phyloP scores from a whole-genome alignment of 179 eudicot genomes.

The Spinacia oleracea region DNA sequence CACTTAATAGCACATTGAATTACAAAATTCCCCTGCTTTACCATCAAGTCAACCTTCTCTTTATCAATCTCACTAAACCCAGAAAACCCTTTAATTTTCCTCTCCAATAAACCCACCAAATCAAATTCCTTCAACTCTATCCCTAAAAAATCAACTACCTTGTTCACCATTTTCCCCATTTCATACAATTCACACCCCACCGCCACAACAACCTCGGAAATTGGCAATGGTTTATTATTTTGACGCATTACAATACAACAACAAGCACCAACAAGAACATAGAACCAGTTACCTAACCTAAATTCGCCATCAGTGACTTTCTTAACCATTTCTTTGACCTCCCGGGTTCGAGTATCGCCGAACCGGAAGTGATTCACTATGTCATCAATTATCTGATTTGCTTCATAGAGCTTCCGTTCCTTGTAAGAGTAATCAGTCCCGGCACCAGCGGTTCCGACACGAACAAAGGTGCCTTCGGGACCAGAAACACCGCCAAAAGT shows the following conservation, averaged over 20 bases:
- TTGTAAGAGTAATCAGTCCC: conserved; percentile 37
- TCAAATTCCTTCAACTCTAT: conserved; percentile 69
- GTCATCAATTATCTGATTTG: conserved; percentile 30
- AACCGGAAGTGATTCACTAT: conserved; percentile 28
- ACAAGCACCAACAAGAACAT: conserved; percentile 74
- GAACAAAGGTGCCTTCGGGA: conserved; percentile 36
- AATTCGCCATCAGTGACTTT: conserved; percentile 61
- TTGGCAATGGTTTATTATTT: conserved; percentile 41
- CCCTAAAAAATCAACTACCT: conserved; percentile 58
- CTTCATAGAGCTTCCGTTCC: conserved; percentile 33
- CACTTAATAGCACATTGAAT: conserved; percentile 82
- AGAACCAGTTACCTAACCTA: conserved; percentile 75
- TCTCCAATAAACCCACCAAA: conserved; percentile 49
- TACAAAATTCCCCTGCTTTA: conserved; percentile 73
- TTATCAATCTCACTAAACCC: conserved; percentile 36
- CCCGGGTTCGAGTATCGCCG: conserved; percentile 18
- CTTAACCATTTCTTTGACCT: conserved; percentile 53
- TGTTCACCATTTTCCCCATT: conserved; percentile 68
- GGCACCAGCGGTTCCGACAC: conserved; percentile 29
- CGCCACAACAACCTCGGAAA: conserved; percentile 46
- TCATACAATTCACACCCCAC: conserved; percentile 65
- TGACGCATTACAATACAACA: conserved; percentile 65
- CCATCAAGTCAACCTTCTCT: conserved; percentile 50
- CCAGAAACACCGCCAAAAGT: conserved; percentile 28
- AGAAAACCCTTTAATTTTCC: conserved; percentile 36